Evolutionary conservation across 352 stramenopile genomes (phyloP).

Genomic region (Phytophthora multivora): DNA sequence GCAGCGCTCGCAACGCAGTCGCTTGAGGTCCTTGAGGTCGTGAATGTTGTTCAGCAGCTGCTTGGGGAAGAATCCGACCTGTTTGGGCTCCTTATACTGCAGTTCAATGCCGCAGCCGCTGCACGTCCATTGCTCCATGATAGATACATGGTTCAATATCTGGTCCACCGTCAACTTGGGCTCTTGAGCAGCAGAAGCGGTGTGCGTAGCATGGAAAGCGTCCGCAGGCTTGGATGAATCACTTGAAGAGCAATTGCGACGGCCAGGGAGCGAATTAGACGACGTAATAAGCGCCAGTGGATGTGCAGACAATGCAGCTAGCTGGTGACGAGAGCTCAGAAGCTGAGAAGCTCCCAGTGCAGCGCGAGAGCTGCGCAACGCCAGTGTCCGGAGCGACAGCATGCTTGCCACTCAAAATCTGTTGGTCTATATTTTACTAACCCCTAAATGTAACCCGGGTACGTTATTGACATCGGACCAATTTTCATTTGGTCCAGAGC

Average conservation of each 20-base stretch:
- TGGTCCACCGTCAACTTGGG: constrained; percentile 52
- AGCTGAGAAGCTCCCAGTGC: not conserved
- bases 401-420: constrained; percentile 37
- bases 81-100: constrained; percentile 64
- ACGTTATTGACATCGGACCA: too few species aligned
- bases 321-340: not conserved
- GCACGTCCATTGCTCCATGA: constrained; percentile 88
- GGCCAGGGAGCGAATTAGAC: constrained; percentile 10
- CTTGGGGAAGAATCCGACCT: constrained; percentile 76
- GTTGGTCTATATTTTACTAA: too few species aligned
- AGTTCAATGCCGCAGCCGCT: constrained; percentile 84
- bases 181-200: constrained; percentile 3
- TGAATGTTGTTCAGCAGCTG: constrained; percentile 64
- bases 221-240: not conserved
- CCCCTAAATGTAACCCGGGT: too few species aligned
- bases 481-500: too few species aligned
- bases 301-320: constrained; percentile 13
- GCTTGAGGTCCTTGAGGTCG: constrained; percentile 75
- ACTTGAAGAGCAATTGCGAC: constrained; percentile 26
- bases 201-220: not conserved
- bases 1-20: constrained; percentile 85
- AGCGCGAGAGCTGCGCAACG: constrained; percentile 22
- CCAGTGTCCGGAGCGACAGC: constrained; percentile 21
- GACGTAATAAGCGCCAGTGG: not conserved
- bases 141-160: constrained; percentile 69